Percentiles rank a stretch among this genome's conserved stretches.
Evolutionary conservation across 371 early-diverging fungal species (phyloP).

Genomic region (Lichtheimia hyalospora): DNA sequence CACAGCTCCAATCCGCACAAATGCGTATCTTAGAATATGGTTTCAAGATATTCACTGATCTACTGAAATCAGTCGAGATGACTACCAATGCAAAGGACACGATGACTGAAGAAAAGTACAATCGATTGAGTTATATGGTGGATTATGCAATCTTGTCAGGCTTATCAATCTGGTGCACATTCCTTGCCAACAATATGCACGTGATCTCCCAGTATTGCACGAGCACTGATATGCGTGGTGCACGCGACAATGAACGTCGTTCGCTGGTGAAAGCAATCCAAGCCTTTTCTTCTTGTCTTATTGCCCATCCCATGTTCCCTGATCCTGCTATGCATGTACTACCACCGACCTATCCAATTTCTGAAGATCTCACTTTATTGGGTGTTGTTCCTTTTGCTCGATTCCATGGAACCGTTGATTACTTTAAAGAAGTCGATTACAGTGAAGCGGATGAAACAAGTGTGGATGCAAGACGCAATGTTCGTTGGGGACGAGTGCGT

Average conservation of each 20-base stretch:
- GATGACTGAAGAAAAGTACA: slow-evolving; percentile 10
- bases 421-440: slow-evolving; percentile 37
- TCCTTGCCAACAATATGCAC: slow-evolving; percentile 24
- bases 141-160: slow-evolving; percentile 33
- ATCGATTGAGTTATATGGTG: slow-evolving; percentile 15
- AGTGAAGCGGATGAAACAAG: slow-evolving; percentile 18
- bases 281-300: slow-evolving; percentile 29
- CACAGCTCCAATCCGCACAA: slow-evolving; percentile 29
- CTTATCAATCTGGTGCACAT: slow-evolving; percentile 48
- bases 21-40: slow-evolving; percentile 28
- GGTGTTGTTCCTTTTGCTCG: slow-evolving; percentile 29
- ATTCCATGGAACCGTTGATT: slow-evolving; percentile 42
- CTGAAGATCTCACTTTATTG: slow-evolving; percentile 38
- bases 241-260: slow-evolving; percentile 20
- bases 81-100: slow-evolving; percentile 15
- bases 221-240: slow-evolving; percentile 14
- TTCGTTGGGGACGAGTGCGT: slow-evolving; percentile 48
- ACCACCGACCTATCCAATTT: slow-evolving; percentile 40
- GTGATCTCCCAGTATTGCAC: slow-evolving; percentile 35
- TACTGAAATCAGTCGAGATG: slow-evolving; percentile 21
- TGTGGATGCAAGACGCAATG: slow-evolving; percentile 33
- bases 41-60: slow-evolving; percentile 24
- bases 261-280: slow-evolving; percentile 31
- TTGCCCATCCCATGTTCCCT: slow-evolving; percentile 39
- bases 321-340: slow-evolving; percentile 37